Conservation (phyloP, 768 basidiomycete genomes). For the Kwoniella shandongensis region DNA sequence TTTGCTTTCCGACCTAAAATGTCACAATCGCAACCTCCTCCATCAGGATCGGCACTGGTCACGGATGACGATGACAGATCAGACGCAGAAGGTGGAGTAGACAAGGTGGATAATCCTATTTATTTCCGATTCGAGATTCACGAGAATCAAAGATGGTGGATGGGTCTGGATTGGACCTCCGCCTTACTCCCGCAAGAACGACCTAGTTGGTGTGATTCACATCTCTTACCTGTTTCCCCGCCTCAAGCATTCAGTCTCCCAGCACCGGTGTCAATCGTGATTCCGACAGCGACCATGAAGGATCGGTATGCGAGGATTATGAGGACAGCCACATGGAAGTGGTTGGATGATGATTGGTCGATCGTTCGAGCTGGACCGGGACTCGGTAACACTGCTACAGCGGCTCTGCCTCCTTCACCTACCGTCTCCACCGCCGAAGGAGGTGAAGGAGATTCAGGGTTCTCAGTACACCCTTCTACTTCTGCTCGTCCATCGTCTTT, state of each 20-base stretch:
- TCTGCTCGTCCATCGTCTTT: constrained; percentile 14
- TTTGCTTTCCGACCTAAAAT: constrained; percentile 59
- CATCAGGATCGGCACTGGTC: constrained; percentile 28
- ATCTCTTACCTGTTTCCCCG: constrained; percentile 68
- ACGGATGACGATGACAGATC: constrained; percentile 19
- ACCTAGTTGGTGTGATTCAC: constrained; percentile 78
- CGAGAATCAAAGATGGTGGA: constrained; percentile 97
- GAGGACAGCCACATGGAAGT: constrained; percentile 77
- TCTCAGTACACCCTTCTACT: neutral
- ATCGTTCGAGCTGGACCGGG: constrained; percentile 58
- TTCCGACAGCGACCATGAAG: constrained; percentile 39
- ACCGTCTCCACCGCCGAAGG: constrained; percentile 52
- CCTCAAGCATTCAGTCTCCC: constrained; percentile 65
- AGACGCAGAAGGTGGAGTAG: constrained; percentile 13
- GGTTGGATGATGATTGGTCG: constrained; percentile 90
- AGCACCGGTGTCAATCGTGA: constrained; percentile 59
- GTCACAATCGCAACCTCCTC: constrained; percentile 52
- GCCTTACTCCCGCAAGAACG: constrained; percentile 85
- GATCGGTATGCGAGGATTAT: constrained; percentile 58
- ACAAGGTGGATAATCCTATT: constrained; percentile 37
- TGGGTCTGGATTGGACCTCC: constrained; percentile 94
- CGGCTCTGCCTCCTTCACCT: constrained; percentile 1
- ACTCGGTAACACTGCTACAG: neutral
- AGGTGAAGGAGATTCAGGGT: constrained; percentile 57
- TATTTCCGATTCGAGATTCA: constrained; percentile 81